A percentile compares a stretch with the other conserved stretches of the same genome.
phyloP scores from a whole-genome alignment of 768 basidiomycete genomes.

The Hericium rajendrae region DNA sequence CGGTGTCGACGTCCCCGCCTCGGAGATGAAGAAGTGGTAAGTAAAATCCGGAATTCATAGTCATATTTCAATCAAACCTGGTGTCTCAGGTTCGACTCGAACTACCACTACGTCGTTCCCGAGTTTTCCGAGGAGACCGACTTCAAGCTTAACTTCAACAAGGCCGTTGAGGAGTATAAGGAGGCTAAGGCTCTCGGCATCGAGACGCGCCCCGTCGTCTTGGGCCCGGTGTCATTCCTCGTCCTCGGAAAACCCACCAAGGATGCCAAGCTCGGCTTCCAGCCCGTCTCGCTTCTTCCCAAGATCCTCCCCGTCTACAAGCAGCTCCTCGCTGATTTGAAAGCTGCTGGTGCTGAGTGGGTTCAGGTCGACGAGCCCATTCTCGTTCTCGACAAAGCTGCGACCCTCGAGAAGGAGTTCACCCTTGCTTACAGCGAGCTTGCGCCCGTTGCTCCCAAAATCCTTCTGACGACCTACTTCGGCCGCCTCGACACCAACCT shows the following conservation, averaged over 20 bases:
- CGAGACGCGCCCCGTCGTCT: constrained; percentile 86
- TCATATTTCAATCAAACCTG: neutral
- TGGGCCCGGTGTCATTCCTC: constrained; percentile 95
- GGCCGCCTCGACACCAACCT: constrained; percentile 91
- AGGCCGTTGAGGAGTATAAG: constrained; percentile 86
- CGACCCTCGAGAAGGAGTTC: constrained; percentile 71
- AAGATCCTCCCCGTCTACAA: constrained; percentile 89
- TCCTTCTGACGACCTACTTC: constrained; percentile 94
- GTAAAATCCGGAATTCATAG: constrained; percentile 19
- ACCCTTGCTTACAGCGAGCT: constrained; percentile 74
- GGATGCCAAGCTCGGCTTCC: constrained; percentile 73
- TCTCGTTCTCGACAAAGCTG: constrained; percentile 84
- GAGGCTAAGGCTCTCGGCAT: constrained; percentile 90
- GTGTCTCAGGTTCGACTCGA: constrained; percentile 48
- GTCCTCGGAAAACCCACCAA: constrained; percentile 86
- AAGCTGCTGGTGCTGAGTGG: constrained; percentile 85
- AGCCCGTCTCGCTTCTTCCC: constrained; percentile 83
- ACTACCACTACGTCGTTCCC: constrained; percentile 98
- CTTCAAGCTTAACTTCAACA: constrained; percentile 95
- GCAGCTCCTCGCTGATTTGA: constrained; percentile 82
- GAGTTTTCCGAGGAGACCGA: constrained; percentile 85
- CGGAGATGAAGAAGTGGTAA: constrained; percentile 99
- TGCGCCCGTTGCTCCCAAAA: constrained; percentile 76
- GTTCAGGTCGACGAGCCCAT: constrained; percentile 98
- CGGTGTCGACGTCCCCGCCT: constrained; percentile 92